Conservation (phyloP, 306 rosid genomes). For the Vigna hirtella region DNA sequence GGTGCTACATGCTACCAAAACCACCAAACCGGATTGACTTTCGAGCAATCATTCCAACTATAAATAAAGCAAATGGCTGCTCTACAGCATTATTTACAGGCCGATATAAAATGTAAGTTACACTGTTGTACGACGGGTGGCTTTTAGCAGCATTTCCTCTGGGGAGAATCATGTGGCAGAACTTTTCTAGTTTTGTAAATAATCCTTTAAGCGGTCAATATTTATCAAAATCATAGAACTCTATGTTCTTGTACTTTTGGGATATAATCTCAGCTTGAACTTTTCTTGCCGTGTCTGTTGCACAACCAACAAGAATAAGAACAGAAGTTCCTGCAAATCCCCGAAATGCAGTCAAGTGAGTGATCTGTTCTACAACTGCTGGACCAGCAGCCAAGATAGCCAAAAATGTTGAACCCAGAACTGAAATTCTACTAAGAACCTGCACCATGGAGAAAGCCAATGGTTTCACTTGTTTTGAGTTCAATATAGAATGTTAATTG, state of each 20-base stretch:
- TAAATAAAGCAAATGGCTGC: conserved; percentile 8
- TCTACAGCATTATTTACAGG: conserved; percentile 54
- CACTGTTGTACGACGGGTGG: not conserved
- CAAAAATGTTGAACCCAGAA: conserved; percentile 89
- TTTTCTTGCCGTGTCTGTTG: conserved; percentile 95
- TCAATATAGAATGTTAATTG: conserved; percentile 20
- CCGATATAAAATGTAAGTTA: conserved; percentile 36
- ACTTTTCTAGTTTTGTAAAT: conserved; percentile 34
- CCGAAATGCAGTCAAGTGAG: conserved; percentile 91
- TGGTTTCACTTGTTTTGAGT: not conserved
- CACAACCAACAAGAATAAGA: conserved; percentile 97
- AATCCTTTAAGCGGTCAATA: conserved; percentile 48
- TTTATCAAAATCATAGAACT: conserved; percentile 83
- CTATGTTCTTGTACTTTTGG: conserved; percentile 93
- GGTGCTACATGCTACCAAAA: not conserved
- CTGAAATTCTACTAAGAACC: conserved; percentile 96
- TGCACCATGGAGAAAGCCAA: conserved; percentile 39
- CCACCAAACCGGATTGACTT: not conserved
- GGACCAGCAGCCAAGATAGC: conserved; percentile 96
- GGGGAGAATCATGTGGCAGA: not conserved
- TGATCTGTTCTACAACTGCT: conserved; percentile 79
- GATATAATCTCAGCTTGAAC: conserved; percentile 95
- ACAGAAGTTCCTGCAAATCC: conserved; percentile 98
- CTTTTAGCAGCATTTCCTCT: not conserved
- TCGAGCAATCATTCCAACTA: not conserved